Evolutionary conservation across 192 early-diverging fungal species (phyloP).

Genomic region (Coemansia sp.): DNA sequence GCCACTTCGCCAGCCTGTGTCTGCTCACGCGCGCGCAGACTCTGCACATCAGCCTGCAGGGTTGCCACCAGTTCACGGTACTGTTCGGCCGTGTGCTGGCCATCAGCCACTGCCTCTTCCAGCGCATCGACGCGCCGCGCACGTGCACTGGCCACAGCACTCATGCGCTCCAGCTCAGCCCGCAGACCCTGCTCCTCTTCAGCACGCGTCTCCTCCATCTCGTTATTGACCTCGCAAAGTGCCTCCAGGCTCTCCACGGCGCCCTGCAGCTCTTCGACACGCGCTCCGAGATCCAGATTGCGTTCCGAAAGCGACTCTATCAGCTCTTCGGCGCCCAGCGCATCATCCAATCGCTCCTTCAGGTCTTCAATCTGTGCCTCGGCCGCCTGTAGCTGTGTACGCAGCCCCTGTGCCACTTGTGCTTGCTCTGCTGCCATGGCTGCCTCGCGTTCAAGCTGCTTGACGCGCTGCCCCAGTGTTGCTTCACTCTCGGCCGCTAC

Average conservation of each 20-base stretch:
- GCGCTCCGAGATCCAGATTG: slow-evolving; percentile 74
- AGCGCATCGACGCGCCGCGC: slow-evolving; percentile 59
- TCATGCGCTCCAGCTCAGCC: slow-evolving; percentile 74
- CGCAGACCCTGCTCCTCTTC: slow-evolving; percentile 84
- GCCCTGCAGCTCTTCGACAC: slow-evolving; percentile 72
- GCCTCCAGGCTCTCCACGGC: slow-evolving; percentile 86
- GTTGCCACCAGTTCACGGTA: slow-evolving; percentile 80
- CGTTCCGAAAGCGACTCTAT: slow-evolving; percentile 79
- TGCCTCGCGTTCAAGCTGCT: slow-evolving; percentile 71
- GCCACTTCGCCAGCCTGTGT: slow-evolving; percentile 60
- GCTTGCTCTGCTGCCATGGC: slow-evolving; percentile 58
- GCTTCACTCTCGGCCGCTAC: slow-evolving; percentile 70
- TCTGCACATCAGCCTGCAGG: slow-evolving; percentile 75
- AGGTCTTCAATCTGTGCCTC: slow-evolving; percentile 80
- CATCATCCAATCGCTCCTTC: slow-evolving; percentile 79
- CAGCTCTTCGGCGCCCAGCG: slow-evolving; percentile 78
- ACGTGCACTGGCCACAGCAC: slow-evolving; percentile 64
- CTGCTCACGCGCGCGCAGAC: slow-evolving; percentile 66
- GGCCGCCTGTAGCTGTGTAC: slow-evolving; percentile 60
- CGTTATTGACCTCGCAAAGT: slow-evolving; percentile 85
- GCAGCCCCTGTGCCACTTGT: slow-evolving; percentile 44
- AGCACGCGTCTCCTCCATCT: slow-evolving; percentile 90
- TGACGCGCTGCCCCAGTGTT: slow-evolving; percentile 62
- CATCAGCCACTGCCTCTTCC: slow-evolving; percentile 83
- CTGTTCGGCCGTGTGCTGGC: slow-evolving; percentile 79